These are phyloP conservation scores for Microcos paniculata DNA, from an alignment of 345 rosid genomes.

Conservation along the genomic window DNA sequence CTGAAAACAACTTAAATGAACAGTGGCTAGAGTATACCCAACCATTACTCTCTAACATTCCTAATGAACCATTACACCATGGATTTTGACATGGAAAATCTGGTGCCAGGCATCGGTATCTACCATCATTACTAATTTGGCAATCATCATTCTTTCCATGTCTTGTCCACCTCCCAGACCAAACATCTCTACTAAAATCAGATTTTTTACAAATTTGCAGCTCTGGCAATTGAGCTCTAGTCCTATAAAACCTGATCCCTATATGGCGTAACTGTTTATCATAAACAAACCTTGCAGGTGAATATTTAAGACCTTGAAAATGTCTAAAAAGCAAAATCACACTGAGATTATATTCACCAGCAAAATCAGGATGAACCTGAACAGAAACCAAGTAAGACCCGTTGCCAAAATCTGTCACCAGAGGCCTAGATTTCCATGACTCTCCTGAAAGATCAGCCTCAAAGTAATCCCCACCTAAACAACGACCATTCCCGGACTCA, in stretches of 20 bases:
- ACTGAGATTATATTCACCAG: conserved; percentile 69
- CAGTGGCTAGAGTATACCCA: conserved; percentile 96
- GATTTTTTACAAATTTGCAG: conserved; percentile 47
- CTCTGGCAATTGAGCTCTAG: conserved; percentile 41
- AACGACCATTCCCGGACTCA: conserved; percentile 45
- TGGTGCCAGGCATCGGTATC: conserved; percentile 65
- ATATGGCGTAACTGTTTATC: conserved; percentile 53
- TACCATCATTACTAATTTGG: conserved; percentile 63
- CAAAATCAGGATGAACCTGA: conserved; percentile 90
- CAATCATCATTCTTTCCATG: conserved; percentile 70
- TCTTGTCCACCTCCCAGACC: conserved; percentile 95
- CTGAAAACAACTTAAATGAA: conserved; percentile 59
- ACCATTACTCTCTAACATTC: conserved; percentile 85
- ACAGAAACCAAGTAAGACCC: conserved; percentile 71
- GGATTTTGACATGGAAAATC: conserved; percentile 69
- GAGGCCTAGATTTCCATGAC: conserved; percentile 85
- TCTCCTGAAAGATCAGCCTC: conserved; percentile 88
- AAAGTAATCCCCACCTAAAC: conserved; percentile 87
- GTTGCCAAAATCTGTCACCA: conserved; percentile 71
- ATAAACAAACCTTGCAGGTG: conserved; percentile 61
- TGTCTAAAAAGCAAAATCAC: conserved; percentile 72
- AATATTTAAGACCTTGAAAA: conserved; percentile 70
- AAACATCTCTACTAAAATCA: conserved; percentile 63
- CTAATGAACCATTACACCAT: conserved; percentile 84
- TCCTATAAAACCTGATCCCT: conserved; percentile 41